These are phyloP conservation scores for Ligustrum vulgare DNA, from an alignment of 257 asterid genomes.

Conservation along the genomic window DNA sequence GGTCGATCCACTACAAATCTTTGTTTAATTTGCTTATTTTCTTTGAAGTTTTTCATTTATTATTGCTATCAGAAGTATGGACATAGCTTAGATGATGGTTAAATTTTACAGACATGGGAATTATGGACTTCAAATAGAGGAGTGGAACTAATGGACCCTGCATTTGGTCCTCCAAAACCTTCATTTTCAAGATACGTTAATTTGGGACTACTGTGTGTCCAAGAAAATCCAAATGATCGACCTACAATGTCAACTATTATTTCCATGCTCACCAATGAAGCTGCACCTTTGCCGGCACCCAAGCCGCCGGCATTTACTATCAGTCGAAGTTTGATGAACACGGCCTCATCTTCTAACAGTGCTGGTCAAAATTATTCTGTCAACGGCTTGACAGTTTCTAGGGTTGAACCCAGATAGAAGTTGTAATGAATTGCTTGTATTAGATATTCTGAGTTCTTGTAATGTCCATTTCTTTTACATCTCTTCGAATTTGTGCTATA, in stretches of 20 bases:
- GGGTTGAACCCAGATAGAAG: conserved; percentile 33
- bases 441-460: no score
- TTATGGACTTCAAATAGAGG: conserved; percentile 40
- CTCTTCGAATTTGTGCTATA: no score
- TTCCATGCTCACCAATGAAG: conserved; percentile 40
- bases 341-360: background rate
- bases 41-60: background rate
- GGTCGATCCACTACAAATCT: background rate
- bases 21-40: background rate
- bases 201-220: conserved; percentile 48
- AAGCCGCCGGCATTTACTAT: conserved; percentile 43
- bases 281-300: conserved; percentile 34
- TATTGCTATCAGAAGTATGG: background rate
- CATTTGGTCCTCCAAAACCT: conserved; percentile 15
- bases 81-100: background rate
- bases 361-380: conserved; percentile 20
- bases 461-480: no score
- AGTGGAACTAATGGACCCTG: conserved; percentile 34
- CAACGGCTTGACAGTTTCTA: conserved; percentile 37
- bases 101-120: conserved; percentile 40
- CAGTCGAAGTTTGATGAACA: background rate
- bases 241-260: conserved; percentile 39
- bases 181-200: conserved; percentile 32
- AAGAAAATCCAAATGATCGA: conserved; percentile 39
- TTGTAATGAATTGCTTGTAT: background rate